Percentiles rank a stretch among this genome's conserved stretches.
Evolutionary conservation across 345 rosid genomes (phyloP).

Genomic region (Rhizophora mangle): DNA sequence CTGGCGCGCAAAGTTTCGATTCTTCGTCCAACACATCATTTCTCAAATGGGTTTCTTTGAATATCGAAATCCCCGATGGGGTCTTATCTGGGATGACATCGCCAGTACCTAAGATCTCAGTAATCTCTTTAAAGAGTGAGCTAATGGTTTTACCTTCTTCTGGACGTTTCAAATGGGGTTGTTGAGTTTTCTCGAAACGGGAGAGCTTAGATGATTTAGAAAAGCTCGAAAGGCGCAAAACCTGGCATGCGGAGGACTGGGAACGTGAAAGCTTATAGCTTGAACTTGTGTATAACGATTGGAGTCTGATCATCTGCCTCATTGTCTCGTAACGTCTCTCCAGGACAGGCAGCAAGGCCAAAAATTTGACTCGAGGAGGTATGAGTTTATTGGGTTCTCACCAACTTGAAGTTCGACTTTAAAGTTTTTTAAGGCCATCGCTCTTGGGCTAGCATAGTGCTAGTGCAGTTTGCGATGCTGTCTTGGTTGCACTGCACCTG

Average conservation of each 20-base stretch:
- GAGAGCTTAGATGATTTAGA: slow-evolving; percentile 38
- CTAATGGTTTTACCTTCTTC: slow-evolving; percentile 26
- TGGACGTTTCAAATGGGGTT: slow-evolving; percentile 28
- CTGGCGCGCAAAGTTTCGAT: slow-evolving; percentile 25
- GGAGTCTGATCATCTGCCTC: slow-evolving; percentile 26
- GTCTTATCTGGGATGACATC: slow-evolving; percentile 25
- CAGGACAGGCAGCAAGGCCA: no score
- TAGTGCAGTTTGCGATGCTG: no score
- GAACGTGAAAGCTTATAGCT: slow-evolving; percentile 5
- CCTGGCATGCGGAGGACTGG: slow-evolving; percentile 12
- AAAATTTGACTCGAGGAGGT: background rate
- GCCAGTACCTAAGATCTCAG: slow-evolving; percentile 50
- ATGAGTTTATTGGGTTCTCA: background rate
- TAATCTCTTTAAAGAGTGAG: slow-evolving; percentile 60
- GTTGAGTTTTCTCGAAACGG: slow-evolving; percentile 16
- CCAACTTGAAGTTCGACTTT: background rate
- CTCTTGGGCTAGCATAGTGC: no score
- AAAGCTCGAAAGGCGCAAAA: slow-evolving; percentile 31
- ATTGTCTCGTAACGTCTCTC: slow-evolving; percentile 3
- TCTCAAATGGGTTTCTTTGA: slow-evolving; percentile 14
- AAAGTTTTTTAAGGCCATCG: no score
- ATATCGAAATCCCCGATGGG: slow-evolving; percentile 26
- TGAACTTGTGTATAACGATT: slow-evolving; percentile 13
- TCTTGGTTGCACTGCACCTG: no score
- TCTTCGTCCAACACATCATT: background rate